Conservation (phyloP, 139 green algal genomes). For the Asterochloris sp. region DNA sequence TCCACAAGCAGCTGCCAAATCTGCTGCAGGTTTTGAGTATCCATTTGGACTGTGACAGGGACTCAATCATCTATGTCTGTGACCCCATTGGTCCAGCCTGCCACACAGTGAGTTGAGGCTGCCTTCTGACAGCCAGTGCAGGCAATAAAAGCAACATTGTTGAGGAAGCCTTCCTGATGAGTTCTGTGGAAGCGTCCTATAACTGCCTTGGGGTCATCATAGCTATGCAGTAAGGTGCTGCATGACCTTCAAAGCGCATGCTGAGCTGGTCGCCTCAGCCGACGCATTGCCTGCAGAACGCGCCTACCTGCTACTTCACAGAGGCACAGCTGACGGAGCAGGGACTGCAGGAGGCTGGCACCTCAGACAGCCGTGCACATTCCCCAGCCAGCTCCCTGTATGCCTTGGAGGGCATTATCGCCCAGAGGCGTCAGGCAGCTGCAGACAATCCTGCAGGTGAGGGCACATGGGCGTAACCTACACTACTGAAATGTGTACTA, state of each 20-base stretch:
- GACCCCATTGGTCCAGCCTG: constrained; percentile 86
- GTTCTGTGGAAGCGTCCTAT: neutral
- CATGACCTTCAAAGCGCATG: neutral
- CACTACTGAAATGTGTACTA: no score
- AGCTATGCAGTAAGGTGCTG: no score
- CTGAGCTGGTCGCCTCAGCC: no score
- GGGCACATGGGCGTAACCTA: no score
- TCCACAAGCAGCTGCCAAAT: no score
- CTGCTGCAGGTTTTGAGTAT: constrained; percentile 20
- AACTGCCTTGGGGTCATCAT: no score
- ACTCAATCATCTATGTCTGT: constrained; percentile 93
- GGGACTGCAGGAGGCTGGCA: constrained; percentile 31
- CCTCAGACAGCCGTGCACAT: constrained; percentile 34
- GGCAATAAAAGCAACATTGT: neutral
- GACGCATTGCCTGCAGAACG: constrained; percentile 37
- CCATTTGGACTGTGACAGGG: constrained; percentile 88
- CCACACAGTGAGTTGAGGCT: constrained; percentile 61
- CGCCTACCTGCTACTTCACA: constrained; percentile 88
- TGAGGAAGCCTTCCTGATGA: neutral
- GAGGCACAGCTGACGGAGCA: constrained; percentile 19
- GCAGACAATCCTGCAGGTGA: neutral
- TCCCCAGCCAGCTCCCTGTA: constrained; percentile 73
- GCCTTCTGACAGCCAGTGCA: neutral
- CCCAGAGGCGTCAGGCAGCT: constrained; percentile 43
- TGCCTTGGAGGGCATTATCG: constrained; percentile 84